Conservation (phyloP, 2,329 filamentous ascomycete species). For the Helotiales sp. region DNA sequence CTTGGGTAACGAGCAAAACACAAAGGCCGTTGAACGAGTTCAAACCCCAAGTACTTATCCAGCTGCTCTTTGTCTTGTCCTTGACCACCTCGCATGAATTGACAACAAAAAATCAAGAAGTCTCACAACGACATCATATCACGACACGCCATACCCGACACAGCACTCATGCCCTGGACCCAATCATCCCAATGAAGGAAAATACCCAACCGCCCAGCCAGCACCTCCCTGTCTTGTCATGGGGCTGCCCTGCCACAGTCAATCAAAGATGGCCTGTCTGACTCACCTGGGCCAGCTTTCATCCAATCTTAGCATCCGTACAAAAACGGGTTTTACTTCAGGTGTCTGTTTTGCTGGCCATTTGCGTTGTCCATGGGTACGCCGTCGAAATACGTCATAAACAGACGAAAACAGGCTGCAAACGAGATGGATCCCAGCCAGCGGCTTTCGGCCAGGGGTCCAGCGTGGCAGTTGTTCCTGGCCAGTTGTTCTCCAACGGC, state of each 20-base stretch:
- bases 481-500: constrained; percentile 6
- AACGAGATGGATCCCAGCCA: not conserved
- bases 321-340: too few species aligned
- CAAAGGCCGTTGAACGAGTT: not conserved
- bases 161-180: not conserved
- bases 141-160: constrained; percentile 1
- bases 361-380: too few species aligned
- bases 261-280: constrained; percentile 9
- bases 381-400: constrained; percentile 6
- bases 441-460: not conserved
- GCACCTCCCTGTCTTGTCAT: not conserved
- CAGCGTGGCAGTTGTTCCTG: not conserved
- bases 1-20: not conserved
- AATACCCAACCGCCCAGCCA: not conserved
- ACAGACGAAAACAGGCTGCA: constrained; percentile 15
- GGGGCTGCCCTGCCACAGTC: constrained; percentile 9
- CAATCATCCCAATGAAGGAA: constrained; percentile 2
- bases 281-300: not conserved
- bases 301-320: constrained; percentile 16
- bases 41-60: constrained; percentile 1
- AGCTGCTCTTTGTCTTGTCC: too few species aligned
- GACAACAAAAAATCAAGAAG: constrained; percentile 14
- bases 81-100: too few species aligned
- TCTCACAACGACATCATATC: constrained; percentile 11
- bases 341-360: constrained; percentile 2